Percentiles rank a stretch among this genome's conserved stretches.
phyloP scores from a whole-genome alignment of 495 filamentous ascomycete species.

The Massariosphaeria phaeospora region DNA sequence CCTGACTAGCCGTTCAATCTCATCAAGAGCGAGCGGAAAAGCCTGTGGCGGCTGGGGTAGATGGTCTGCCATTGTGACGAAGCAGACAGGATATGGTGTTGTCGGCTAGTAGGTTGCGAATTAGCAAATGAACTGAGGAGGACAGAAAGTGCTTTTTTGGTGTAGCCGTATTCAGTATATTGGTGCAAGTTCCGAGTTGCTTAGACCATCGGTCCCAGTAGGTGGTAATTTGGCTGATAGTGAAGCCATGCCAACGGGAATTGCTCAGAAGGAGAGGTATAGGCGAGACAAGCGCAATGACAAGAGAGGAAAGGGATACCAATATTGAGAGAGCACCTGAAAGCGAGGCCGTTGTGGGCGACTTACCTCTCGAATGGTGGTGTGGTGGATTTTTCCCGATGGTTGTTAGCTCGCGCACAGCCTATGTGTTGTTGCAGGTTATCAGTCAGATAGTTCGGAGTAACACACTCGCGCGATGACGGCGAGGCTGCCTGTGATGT shows the following conservation, averaged over 20 bases:
- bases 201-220: neutral
- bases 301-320: neutral
- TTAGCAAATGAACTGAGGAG: neutral
- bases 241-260: neutral
- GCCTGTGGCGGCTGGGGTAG: conserved; percentile 1
- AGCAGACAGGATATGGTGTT: neutral
- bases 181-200: neutral
- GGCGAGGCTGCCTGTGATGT: too few species aligned
- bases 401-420: neutral
- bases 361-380: conserved; percentile 10
- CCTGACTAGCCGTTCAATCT: conserved; percentile 29
- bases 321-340: neutral
- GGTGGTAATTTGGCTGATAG: neutral
- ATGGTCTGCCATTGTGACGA: conserved; percentile 12
- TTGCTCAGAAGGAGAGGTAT: neutral
- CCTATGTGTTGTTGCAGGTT: conserved; percentile 3
- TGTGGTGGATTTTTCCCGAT: conserved; percentile 5
- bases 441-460: neutral
- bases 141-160: neutral
- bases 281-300: neutral
- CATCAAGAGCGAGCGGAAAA: conserved; percentile 11
- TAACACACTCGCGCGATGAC: too few species aligned
- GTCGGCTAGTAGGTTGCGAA: neutral
- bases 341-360: conserved; percentile 2
- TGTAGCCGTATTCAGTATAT: too few species aligned